These are phyloP conservation scores for Acer yangbiense DNA, from an alignment of 345 rosid genomes.

Conservation along the genomic window DNA sequence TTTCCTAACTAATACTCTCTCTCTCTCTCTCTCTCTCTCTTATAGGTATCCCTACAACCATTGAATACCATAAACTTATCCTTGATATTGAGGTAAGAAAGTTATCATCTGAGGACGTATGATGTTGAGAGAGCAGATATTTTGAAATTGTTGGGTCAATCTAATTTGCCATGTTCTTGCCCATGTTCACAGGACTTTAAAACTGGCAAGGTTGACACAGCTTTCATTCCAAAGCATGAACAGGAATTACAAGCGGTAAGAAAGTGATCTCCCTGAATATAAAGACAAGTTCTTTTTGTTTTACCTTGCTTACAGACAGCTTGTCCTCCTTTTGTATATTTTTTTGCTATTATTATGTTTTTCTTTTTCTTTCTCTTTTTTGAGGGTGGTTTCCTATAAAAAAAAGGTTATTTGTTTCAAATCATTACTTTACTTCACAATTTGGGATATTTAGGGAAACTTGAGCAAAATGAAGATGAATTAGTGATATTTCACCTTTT, in stretches of 20 bases:
- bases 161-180: slow-evolving; percentile 9
- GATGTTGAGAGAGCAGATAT: not conserved
- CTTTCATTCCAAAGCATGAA: slow-evolving; percentile 95
- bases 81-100: slow-evolving; percentile 85
- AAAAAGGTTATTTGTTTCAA: too few relatives aligned
- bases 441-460: not conserved
- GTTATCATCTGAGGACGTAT: not conserved
- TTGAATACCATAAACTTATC: slow-evolving; percentile 93
- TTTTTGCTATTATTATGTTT: too few relatives aligned
- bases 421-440: not conserved
- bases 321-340: not conserved
- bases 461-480: slow-evolving; percentile 17
- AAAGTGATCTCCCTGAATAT: slow-evolving; percentile 18
- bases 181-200: slow-evolving; percentile 73
- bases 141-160: not conserved
- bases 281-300: not conserved
- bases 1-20: slow-evolving; percentile 12
- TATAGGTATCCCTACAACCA: slow-evolving; percentile 88
- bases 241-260: slow-evolving; percentile 80
- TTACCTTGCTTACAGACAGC: not conserved
- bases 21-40: slow-evolving; percentile 18
- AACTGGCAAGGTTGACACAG: slow-evolving; percentile 96
- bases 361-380: too few relatives aligned
- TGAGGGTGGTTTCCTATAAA: too few relatives aligned
- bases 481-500: slow-evolving; percentile 5